Base-by-base conservation (phyloP, 768 basidiomycete genomes). In the Exidia glandulosa region DNA sequence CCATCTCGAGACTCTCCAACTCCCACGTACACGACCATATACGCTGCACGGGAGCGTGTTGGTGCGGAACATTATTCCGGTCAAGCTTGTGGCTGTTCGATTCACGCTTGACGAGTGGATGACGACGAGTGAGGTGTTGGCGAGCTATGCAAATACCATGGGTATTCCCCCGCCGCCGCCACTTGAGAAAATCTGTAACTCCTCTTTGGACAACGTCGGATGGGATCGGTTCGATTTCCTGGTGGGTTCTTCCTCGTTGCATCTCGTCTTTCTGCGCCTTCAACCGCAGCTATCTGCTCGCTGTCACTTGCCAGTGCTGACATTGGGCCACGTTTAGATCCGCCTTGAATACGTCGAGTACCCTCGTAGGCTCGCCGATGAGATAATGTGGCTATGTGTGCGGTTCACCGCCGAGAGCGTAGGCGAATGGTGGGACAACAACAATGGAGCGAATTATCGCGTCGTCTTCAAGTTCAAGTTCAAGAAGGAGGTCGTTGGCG, bases 51-150 rank as follows among this genome's bases (percentile, higher is more conserved):
- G 95, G 29, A 76, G 76, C 41, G 80, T 92, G 50, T 81, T 84
- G 52, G 89, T 95, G 61, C 80, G 84, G 66, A 97, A 98, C 70
- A 69, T 97, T 56, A 83, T 91, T 6, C 97, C 84, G 73, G 78
- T 87, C 66, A 98, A 97, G 74, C 81, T 82, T 77, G 79, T 98
- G 57, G 87, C 85, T 6, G 82, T 93, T 27, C 83, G 95, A 30
- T 98, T 96, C 72, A 97, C 95, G 1, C 81, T 94, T 65, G 95
- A 98, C 69, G 79, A 77, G 65, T 98, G 95, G 95, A 91, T 93
- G 71, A 99, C 95, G 54, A 94, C 91, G 61, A 89, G 87, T 71
- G 95, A 98, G 72, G 90, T 96, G 60, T 81, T 85, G 0, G 94
- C 86, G 29, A 83, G 81, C 57, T 87, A 90, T 69, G 72, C 81